Base-by-base conservation (phyloP, 352 stramenopile genomes). In the Pythium plurisporium region DNA sequence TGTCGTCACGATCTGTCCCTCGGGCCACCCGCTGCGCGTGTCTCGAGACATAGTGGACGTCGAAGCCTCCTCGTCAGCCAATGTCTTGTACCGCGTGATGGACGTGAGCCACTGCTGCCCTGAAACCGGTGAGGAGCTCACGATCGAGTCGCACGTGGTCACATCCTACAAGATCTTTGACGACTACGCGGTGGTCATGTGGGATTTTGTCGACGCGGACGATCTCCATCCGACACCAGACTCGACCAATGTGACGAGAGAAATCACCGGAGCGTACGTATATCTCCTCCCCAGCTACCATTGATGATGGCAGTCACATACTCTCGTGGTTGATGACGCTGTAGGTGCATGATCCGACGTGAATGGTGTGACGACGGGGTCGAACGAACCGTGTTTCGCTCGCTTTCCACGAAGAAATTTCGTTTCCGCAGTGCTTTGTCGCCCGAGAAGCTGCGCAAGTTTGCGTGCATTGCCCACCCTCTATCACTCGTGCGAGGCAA, bases 211-310 rank as follows among this genome's bases (percentile, higher is more conserved):
- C 5, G 70, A 79, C 43, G 50, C 38, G 3, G 67, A 79, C 36
- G 67, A 74, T 19, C 46, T 73, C 31, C 59, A 73, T 23, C 67
- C 70, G 17, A 34, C 69, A 12, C 58, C 51, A 27, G 29, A 50
- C 14, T 37, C 34, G 30, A 73, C 67, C 3, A 55, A 64, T 26
- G 66, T 78, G 30, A 71, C 69, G 38, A 54, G 64, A 20, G 59
- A 79, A 27, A 65, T 58, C 15, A 42, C 70, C 27, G 67, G 70
- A 65, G 70, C 64, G 70, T 77, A 68, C 38, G 68, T 72, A 26
- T 5, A 41, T n/a, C 6, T 41, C 4, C 12, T n/a, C 12, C 19
- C 15, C 1, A 12, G 9, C 1, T 19, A 45, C 9, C 22, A 12
- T 4, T 5, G 14, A 45, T 12, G 12, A 20, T 31, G 20, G 19